Evolutionary conservation across 2,329 filamentous ascomycete species (phyloP), one percentile per base, ranked within the genome.

Genomic region (Claviceps sp.): DNA sequence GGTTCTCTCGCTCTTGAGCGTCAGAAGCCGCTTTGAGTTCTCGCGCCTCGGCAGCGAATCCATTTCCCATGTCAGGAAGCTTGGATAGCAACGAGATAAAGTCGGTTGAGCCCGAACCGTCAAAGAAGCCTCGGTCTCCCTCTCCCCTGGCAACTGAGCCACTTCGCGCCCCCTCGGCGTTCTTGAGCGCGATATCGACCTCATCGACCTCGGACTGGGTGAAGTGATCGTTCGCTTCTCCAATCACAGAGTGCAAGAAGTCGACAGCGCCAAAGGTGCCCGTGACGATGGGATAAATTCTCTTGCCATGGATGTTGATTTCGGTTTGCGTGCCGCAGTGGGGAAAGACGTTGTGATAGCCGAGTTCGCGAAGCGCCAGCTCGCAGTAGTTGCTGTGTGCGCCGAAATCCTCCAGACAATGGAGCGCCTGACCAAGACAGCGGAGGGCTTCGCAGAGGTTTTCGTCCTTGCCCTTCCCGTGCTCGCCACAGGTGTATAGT

Each of bases 321-420:
- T 86, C 75, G 0, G 85, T 79, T 8, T 70, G 68, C 2, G 69
- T 65, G n/a, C 87, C 87, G 50, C 82, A 85, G 61, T 90, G 86
- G 6, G 86, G 71, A 58, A 89, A 91, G 20, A 91, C 89, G 56
- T 83, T 86, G 66, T 88, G 85, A 14, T 86, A 86, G 42, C 83
- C 83, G 71, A 78, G 88, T 63, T 93, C 87, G 29, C 83, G 78
- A 29, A 93, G 74, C 4, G 78, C 83, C 54, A 91, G 75, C 66
- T 93, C 87, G 59, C 82, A 83, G 67, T 91, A 93, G 68, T 91
- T 91, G 62, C 84, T 88, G 66, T 91, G 86, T 1, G 86, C 86
- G 47, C 83, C 82, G 72, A 78, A 93, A 58, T 90, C 77, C 76
- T 90, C 86, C 62, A 90, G 75, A 45, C 83, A 87, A 65, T 90